These are phyloP conservation scores for Pyrenochaeta sp. DNA, from an alignment of 2,329 filamentous ascomycete genomes.

Conservation along the genomic window DNA sequence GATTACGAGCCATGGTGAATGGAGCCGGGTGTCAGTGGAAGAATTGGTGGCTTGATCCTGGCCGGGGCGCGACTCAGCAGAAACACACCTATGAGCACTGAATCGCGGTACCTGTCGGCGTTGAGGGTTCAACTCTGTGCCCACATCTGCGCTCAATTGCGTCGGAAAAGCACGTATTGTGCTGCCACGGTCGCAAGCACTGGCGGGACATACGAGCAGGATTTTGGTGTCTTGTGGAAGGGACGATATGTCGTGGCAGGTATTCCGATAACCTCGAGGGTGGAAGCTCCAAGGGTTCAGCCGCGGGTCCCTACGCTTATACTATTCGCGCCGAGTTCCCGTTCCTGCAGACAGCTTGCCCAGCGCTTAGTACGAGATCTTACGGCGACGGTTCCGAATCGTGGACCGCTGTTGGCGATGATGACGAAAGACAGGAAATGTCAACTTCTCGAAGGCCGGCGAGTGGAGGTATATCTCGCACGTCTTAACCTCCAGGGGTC, in stretches of 20 bases:
- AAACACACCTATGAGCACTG: constrained; percentile 26
- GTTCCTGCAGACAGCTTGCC: constrained; percentile 16
- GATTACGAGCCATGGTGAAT: constrained; percentile 39
- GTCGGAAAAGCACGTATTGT: constrained; percentile 19
- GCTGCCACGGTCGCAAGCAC: constrained; percentile 14
- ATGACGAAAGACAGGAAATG: not conserved
- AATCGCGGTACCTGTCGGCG: constrained; percentile 30
- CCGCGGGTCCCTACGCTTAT: constrained; percentile 20
- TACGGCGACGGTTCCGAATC: constrained; percentile 4
- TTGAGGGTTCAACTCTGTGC: constrained; percentile 10
- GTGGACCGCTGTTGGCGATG: not conserved
- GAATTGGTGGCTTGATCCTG: constrained; percentile 36
- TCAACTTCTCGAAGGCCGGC: not conserved
- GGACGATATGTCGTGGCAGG: constrained; percentile 20
- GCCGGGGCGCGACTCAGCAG: constrained; percentile 37
- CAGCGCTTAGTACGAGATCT: constrained; percentile 10
- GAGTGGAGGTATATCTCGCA: constrained; percentile 6
- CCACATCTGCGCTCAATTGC: constrained; percentile 16
- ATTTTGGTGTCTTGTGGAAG: constrained; percentile 9
- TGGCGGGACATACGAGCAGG: constrained; percentile 17
- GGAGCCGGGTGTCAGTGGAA: constrained; percentile 10
- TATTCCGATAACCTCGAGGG: constrained; percentile 11
- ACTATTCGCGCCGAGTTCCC: constrained; percentile 22
- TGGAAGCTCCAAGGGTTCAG: constrained; percentile 19
- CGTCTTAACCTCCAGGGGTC: constrained; percentile 17